Conservation (phyloP, 176 grass and related monocot genomes). For the Triticum turgidum region DNA sequence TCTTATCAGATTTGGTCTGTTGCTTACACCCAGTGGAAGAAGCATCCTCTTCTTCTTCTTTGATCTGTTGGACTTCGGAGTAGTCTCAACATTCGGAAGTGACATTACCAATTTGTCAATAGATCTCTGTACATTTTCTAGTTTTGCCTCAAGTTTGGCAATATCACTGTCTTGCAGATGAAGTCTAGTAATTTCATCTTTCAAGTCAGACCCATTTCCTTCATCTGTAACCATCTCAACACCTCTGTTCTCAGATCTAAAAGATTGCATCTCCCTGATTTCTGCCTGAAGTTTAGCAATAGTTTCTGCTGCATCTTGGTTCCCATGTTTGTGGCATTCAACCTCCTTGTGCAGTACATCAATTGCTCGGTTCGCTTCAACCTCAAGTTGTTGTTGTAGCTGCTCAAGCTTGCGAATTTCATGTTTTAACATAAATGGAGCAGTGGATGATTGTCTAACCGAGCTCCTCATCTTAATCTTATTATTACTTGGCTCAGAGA, state of each 20-base stretch:
- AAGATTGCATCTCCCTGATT: constrained; percentile 73
- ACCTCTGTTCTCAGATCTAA: constrained; percentile 58
- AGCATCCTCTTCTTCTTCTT: constrained; percentile 77
- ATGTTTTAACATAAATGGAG: constrained; percentile 80
- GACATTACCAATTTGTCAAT: constrained; percentile 94
- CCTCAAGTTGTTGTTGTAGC: constrained; percentile 82
- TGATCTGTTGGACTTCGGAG: constrained; percentile 53
- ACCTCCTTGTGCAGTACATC: constrained; percentile 97
- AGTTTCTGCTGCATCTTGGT: constrained; percentile 95
- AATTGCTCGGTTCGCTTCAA: constrained; percentile 86
- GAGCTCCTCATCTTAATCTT: constrained; percentile 47
- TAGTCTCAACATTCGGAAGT: constrained; percentile 68
- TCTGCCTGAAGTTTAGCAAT: constrained; percentile 91
- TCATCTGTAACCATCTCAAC: constrained; percentile 48
- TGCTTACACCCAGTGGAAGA: constrained; percentile 67
- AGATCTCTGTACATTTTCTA: constrained; percentile 92
- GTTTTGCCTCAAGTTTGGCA: constrained; percentile 77
- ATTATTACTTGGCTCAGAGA: constrained; percentile 61
- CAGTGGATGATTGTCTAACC: constrained; percentile 75
- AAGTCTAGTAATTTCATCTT: constrained; percentile 89
- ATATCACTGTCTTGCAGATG: constrained; percentile 83
- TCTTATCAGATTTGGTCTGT: constrained; percentile 60
- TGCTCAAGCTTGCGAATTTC: constrained; percentile 97
- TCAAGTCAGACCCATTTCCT: constrained; percentile 55
- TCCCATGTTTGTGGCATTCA: constrained; percentile 81